These are phyloP conservation scores for Debaryomyces singareniensis DNA, from an alignment of 1,139 yeast species.

Conservation along the genomic window DNA sequence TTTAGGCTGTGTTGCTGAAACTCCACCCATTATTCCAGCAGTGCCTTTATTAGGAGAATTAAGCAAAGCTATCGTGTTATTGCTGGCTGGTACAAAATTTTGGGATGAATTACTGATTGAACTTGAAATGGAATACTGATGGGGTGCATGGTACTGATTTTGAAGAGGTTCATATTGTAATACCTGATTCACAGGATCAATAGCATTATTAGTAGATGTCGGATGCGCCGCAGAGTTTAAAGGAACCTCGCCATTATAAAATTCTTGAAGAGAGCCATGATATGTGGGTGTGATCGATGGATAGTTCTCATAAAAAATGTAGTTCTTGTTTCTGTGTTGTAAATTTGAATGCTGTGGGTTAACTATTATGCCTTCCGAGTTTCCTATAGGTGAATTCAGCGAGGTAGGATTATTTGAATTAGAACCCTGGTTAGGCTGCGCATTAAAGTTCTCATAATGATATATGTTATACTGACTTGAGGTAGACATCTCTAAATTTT, in stretches of 20 bases:
- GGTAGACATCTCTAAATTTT: background rate
- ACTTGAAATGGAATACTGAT: background rate
- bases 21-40: conserved; percentile 7
- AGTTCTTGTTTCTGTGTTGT: background rate
- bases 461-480: background rate
- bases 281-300: background rate
- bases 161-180: background rate
- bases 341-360: background rate
- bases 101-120: background rate
- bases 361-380: background rate
- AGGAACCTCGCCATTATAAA: background rate
- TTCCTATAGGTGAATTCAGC: background rate
- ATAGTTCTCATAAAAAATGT: background rate
- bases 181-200: background rate
- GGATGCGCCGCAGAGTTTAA: background rate
- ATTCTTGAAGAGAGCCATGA: background rate
- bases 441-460: background rate
- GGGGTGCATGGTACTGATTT: background rate
- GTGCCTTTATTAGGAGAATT: background rate
- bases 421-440: background rate
- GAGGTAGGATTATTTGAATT: background rate
- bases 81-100: background rate
- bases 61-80: background rate
- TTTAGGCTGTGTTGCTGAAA: conserved; percentile 1
- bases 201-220: background rate